These are phyloP conservation scores for Cordyceps farinosa DNA, from an alignment of 2,329 filamentous ascomycete genomes.

Conservation along the genomic window DNA sequence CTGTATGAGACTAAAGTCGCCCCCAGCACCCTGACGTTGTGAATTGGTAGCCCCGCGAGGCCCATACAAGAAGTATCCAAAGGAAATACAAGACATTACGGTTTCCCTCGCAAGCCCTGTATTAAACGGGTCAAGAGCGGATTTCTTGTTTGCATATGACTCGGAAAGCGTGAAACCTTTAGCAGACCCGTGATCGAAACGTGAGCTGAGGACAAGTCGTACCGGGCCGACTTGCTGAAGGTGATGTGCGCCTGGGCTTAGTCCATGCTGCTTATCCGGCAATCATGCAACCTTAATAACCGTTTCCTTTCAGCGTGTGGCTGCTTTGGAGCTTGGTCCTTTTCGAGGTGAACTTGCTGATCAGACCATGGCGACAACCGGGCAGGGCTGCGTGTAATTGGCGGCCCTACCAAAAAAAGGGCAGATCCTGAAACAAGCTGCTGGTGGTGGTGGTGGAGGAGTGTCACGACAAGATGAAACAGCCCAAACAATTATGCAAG, in stretches of 20 bases:
- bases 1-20: background rate
- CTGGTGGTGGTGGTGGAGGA: background rate
- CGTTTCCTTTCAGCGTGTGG: background rate
- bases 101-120: background rate
- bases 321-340: background rate
- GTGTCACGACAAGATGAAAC: conserved; percentile 1
- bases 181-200: background rate
- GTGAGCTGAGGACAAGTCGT: background rate
- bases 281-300: background rate
- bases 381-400: background rate
- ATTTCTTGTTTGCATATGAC: background rate
- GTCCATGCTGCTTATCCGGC: background rate
- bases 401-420: background rate
- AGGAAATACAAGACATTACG: background rate
- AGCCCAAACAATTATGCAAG: background rate
- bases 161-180: background rate
- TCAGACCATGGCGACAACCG: background rate
- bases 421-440: background rate
- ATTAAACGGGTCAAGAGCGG: background rate
- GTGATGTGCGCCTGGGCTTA: background rate
- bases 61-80: background rate
- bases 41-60: background rate
- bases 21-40: background rate
- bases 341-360: background rate
- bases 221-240: background rate